These are phyloP conservation scores for Pezicula rhizophila DNA, from an alignment of 2,329 filamentous ascomycete species.

Conservation along the genomic window DNA sequence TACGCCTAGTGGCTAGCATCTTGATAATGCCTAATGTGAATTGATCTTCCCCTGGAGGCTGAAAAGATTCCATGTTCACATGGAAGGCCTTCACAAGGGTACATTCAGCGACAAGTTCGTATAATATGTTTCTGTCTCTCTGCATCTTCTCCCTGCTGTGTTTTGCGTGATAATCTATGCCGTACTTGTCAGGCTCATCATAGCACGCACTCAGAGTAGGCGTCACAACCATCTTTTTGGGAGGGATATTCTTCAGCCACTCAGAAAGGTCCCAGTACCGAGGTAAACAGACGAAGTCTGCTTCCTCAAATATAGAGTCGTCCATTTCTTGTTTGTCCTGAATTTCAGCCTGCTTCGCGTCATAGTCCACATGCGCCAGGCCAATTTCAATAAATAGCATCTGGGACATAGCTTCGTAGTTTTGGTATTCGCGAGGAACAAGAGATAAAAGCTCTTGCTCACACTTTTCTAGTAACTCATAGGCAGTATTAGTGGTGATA, in stretches of 20 bases:
- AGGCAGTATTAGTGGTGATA: conserved; percentile 28
- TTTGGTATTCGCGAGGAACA: conserved; percentile 12
- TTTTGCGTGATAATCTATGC: conserved; percentile 5
- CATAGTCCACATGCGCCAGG: conserved; percentile 25
- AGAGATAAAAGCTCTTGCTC: conserved; percentile 20
- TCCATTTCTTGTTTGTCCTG: conserved; percentile 17
- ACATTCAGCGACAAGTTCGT: conserved; percentile 20
- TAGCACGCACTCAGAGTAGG: conserved; percentile 1
- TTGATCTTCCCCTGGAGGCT: conserved; percentile 20
- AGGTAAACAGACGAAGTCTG: conserved; percentile 23
- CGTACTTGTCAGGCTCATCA: conserved; percentile 12
- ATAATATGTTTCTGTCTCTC: conserved; percentile 15
- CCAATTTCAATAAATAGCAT: conserved; percentile 23
- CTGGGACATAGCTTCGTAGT: conserved; percentile 22
- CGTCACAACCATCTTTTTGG: conserved; percentile 22
- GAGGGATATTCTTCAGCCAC: conserved; percentile 12
- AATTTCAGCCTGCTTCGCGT: conserved; percentile 12
- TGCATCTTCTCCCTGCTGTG: conserved; percentile 10
- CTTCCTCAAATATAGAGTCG: conserved; percentile 20
- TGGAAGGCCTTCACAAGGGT: conserved; percentile 24
- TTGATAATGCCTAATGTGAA: conserved; percentile 22
- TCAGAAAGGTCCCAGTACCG: conserved; percentile 15
- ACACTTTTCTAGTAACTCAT: conserved; percentile 26
- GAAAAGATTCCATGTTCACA: conserved; percentile 7
- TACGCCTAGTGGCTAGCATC: conserved; percentile 12